A percentile compares a stretch with the other conserved stretches of the same genome.
Evolutionary conservation across 345 rosid genomes (phyloP).

Genomic region (Mangifera indica): DNA sequence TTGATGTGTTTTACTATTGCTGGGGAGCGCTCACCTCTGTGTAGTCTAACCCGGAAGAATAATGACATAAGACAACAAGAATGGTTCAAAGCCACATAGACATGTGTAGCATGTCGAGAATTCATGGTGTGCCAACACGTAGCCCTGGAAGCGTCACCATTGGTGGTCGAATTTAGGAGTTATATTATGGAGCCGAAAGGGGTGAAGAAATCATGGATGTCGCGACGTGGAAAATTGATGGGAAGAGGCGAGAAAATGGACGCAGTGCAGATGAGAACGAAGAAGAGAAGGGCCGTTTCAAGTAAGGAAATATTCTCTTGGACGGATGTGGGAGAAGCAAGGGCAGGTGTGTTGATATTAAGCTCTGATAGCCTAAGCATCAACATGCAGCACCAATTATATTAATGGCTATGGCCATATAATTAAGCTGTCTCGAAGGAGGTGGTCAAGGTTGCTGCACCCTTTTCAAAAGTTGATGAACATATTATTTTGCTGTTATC

Average conservation of each 20-base stretch:
- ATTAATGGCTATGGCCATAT: too few relatives aligned
- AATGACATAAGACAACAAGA: background rate
- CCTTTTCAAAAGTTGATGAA: background rate
- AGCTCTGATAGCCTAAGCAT: slow-evolving; percentile 24
- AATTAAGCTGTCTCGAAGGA: slow-evolving; percentile 21
- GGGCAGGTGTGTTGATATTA: slow-evolving; percentile 26
- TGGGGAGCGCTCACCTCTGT: too few relatives aligned
- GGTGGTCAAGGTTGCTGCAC: slow-evolving; percentile 2
- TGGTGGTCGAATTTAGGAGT: background rate
- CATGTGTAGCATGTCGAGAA: slow-evolving; percentile 20
- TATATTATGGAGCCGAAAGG: slow-evolving; percentile 9
- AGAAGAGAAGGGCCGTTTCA: slow-evolving; percentile 34
- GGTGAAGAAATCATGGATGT: slow-evolving; percentile 19
- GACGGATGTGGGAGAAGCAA: slow-evolving; percentile 24
- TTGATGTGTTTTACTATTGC: too few relatives aligned
- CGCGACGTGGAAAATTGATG: slow-evolving; percentile 10
- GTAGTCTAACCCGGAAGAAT: too few relatives aligned
- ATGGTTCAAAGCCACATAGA: slow-evolving; percentile 12
- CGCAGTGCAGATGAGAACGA: background rate
- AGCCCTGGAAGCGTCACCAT: slow-evolving; percentile 16
- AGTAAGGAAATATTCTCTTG: slow-evolving; percentile 35
- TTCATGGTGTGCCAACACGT: slow-evolving; percentile 16
- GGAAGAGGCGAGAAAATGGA: slow-evolving; percentile 16
- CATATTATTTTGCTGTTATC: background rate
- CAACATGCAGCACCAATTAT: slow-evolving; percentile 9